Evolutionary conservation across 306 rosid genomes (phyloP).

Genomic region (Alnus rubra): DNA sequence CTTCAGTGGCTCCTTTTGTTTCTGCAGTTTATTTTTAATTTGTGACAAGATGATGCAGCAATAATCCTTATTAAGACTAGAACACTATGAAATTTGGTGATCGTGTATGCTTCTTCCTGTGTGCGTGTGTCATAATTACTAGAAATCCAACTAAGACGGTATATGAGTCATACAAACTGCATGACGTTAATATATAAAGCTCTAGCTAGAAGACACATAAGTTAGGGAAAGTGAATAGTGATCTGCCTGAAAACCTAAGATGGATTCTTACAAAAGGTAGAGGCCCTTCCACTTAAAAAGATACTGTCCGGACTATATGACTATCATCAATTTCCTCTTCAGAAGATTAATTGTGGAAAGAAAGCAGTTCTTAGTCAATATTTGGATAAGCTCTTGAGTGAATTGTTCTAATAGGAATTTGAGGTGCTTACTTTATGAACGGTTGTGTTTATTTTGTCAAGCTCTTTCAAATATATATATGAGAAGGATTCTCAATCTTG

Average conservation of each 20-base stretch:
- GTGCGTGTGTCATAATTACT: not conserved
- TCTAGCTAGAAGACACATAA: not conserved
- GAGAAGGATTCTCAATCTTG: conserved; percentile 26
- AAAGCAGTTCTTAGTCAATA: conserved; percentile 5
- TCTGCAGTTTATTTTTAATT: not conserved
- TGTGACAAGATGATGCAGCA: not conserved
- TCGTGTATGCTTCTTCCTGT: not conserved
- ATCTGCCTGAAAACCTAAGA: conserved; percentile 14
- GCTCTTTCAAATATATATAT: conserved; percentile 18
- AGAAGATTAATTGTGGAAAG: conserved; percentile 11
- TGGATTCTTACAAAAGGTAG: conserved; percentile 7
- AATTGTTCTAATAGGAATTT: not conserved
- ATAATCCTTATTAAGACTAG: not conserved
- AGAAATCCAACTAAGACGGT: not conserved
- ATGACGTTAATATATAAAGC: not conserved
- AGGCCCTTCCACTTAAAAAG: conserved; percentile 6
- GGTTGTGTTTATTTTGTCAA: conserved; percentile 8
- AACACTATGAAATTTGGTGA: not conserved
- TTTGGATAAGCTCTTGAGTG: not conserved
- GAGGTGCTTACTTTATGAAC: not conserved
- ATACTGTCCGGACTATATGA: not conserved
- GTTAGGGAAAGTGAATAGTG: conserved; percentile 14
- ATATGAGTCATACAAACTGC: not conserved
- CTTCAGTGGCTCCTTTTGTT: conserved; percentile 3
- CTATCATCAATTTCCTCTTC: conserved; percentile 21